Evolutionary conservation across 768 basidiomycete genomes (phyloP), one percentile per base, ranked within the genome.

Genomic region (Pleurotus citrinopileatus): DNA sequence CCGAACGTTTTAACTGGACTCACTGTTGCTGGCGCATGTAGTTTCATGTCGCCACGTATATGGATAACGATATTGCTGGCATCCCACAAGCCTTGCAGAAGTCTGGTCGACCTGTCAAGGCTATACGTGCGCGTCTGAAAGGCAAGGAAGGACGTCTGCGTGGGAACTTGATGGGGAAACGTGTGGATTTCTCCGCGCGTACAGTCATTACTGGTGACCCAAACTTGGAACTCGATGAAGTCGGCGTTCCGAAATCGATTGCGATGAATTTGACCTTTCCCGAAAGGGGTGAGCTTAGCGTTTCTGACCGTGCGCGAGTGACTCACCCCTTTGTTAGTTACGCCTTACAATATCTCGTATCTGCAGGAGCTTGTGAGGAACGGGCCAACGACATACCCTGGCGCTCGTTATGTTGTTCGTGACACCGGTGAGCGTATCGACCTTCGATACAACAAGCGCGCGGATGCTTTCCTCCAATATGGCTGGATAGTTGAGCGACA

Each of bases 121-220:
- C 97, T 29, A 98, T 99, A 63, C 93, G 97, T 55, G 94, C 96
- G 4, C 88, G 97, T 40, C 80, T 99, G 53, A 99, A 99, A 79
- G 97, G 97, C 47, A 98, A 99, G 70, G 97, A 99, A 70, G 97
- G 97, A 36, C 91, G 97, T 64, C 80, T 99, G 48, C 87, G 97
- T 69, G 97, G 97, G 28, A 99, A 98, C 68, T 67, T 99, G 70
- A 98, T 98, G 97, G 97, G 97, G 44, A 98, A 98, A 71, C 94
- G 97, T 70, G 97, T 99, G 52, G 97, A 98, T 65, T 98, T 98
- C 69, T 99, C 97, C 1, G 97, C 97, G 1, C 91, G 97, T 55
- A 99, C 96, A 15, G 97, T 99, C 63, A 99, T 99, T 66, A 98
- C 97, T 12, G 97, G 97, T 67, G 97, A 98, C 70, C 97, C 97